Conservation (phyloP, 2,329 filamentous ascomycete species). For the Penicillium sclerotigenum region DNA sequence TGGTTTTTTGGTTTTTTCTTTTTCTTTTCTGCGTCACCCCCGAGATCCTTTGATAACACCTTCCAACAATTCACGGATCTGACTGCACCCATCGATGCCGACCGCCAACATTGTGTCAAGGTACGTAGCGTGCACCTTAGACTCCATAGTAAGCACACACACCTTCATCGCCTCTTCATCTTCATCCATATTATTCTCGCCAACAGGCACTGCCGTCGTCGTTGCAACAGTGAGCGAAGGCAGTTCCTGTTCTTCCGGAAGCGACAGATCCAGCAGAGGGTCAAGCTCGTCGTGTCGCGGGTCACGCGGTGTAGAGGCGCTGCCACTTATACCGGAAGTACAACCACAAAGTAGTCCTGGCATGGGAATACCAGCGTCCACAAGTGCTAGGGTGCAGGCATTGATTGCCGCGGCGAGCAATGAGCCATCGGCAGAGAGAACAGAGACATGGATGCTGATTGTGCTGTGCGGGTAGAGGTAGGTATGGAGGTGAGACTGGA, state of each 20-base stretch:
- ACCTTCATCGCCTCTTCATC: constrained; percentile 56
- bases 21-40: constrained; percentile 6
- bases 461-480: constrained; percentile 85
- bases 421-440: constrained; percentile 86
- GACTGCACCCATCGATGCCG: constrained; percentile 85
- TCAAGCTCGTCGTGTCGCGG: constrained; percentile 43
- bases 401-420: constrained; percentile 88
- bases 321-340: constrained; percentile 69
- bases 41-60: constrained; percentile 63
- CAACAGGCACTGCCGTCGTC: constrained; percentile 37
- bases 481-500: constrained; percentile 74
- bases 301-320: constrained; percentile 41
- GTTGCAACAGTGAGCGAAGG: constrained; percentile 86
- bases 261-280: constrained; percentile 44
- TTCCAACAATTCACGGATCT: constrained; percentile 78
- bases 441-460: constrained; percentile 78
- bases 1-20: neutral
- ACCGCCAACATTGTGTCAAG: constrained; percentile 92
- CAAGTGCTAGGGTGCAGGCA: constrained; percentile 82
- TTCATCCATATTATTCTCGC: constrained; percentile 57
- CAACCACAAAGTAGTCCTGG: constrained; percentile 84
- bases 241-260: constrained; percentile 64
- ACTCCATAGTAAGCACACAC: constrained; percentile 79
- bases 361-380: constrained; percentile 96
- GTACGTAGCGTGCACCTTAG: constrained; percentile 71